These are phyloP conservation scores for Boletus sp. DNA, from an alignment of 768 basidiomycete species.

Conservation along the genomic window DNA sequence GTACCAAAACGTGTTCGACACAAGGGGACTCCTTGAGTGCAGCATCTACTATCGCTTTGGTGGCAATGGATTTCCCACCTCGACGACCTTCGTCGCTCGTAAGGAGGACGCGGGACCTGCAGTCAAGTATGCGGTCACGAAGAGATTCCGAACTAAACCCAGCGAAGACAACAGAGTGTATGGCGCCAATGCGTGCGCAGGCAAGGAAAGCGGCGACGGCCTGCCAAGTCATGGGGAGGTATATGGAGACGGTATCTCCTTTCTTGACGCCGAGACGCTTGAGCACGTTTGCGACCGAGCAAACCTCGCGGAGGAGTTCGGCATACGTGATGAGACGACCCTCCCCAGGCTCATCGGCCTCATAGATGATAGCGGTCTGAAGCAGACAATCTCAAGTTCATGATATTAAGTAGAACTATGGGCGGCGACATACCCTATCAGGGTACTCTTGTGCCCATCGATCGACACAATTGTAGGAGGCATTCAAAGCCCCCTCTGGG, in stretches of 20 bases:
- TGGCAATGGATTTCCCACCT: slow-evolving; percentile 94
- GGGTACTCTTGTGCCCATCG: slow-evolving; percentile 92
- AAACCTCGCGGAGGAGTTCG: slow-evolving; percentile 89
- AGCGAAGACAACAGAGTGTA: slow-evolving; percentile 97
- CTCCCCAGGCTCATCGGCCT: slow-evolving; percentile 90
- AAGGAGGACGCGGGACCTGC: slow-evolving; percentile 86
- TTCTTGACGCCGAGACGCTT: slow-evolving; percentile 88
- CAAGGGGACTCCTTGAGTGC: slow-evolving; percentile 81
- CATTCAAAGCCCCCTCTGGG: slow-evolving; percentile 91
- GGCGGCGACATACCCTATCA: slow-evolving; percentile 53
- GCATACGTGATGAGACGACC: slow-evolving; percentile 76
- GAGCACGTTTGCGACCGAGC: slow-evolving; percentile 86
- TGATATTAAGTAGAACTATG: background rate
- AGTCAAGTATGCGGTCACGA: slow-evolving; percentile 89
- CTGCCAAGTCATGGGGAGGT: slow-evolving; percentile 95
- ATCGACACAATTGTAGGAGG: slow-evolving; percentile 97
- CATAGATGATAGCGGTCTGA: slow-evolving; percentile 95
- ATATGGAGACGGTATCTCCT: slow-evolving; percentile 92
- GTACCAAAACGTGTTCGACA: slow-evolving; percentile 89
- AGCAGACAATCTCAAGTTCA: background rate
- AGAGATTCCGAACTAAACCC: slow-evolving; percentile 95
- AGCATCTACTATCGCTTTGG: slow-evolving; percentile 90
- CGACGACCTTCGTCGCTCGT: slow-evolving; percentile 93
- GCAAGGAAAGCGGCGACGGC: slow-evolving; percentile 96
- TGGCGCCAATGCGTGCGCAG: slow-evolving; percentile 93